Base-by-base conservation (phyloP, 208 protist species). In the Acanthamoeba lenticulata region DNA sequence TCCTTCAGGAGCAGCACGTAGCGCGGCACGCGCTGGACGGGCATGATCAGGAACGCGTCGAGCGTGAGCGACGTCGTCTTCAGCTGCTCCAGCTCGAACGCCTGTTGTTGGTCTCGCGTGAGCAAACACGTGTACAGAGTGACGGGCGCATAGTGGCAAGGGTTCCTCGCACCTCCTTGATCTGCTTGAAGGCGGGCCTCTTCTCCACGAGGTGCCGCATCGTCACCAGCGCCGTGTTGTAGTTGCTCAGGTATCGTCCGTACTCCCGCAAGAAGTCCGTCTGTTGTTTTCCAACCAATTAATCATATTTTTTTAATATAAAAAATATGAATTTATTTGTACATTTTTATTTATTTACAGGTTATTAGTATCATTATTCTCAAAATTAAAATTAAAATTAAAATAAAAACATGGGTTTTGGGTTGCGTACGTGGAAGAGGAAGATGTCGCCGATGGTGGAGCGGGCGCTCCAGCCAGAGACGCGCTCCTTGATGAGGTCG, bases 361-460 rank as follows among this genome's bases (percentile, higher is more conserved):
- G n/a, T n/a, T n/a, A n/a, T n/a, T n/a, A n/a, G n/a, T n/a, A n/a
- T n/a, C n/a, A n/a, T n/a, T n/a, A n/a, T n/a, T n/a, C n/a, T n/a
- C n/a, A n/a, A n/a, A n/a, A n/a, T n/a, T n/a, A n/a, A n/a, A n/a
- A n/a, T n/a, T n/a, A n/a, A n/a, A n/a, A n/a, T n/a, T n/a, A n/a
- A n/a, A n/a, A n/a, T n/a, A n/a, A n/a, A n/a, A n/a, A n/a, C n/a
- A n/a, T n/a, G n/a, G n/a, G n/a, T n/a, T n/a, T n/a, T n/a, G n/a
- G n/a, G n/a, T n/a, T n/a, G n/a, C 62, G 34, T 92, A 92, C 88
- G n/a, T 92, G 15, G 32, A 62, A 42, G 27, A 92, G 55, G 65
- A 92, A 92, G 40, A 92, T 38, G 60, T 92, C 88, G 9, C 88
- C 88, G 45, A 92, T 92, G 65, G 62, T 92, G 27, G 88, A 92